Evolutionary conservation across 2,329 filamentous ascomycete genomes (phyloP), one percentile per base, ranked within the genome.

Genomic region (Pseudogymnoascus sp.): DNA sequence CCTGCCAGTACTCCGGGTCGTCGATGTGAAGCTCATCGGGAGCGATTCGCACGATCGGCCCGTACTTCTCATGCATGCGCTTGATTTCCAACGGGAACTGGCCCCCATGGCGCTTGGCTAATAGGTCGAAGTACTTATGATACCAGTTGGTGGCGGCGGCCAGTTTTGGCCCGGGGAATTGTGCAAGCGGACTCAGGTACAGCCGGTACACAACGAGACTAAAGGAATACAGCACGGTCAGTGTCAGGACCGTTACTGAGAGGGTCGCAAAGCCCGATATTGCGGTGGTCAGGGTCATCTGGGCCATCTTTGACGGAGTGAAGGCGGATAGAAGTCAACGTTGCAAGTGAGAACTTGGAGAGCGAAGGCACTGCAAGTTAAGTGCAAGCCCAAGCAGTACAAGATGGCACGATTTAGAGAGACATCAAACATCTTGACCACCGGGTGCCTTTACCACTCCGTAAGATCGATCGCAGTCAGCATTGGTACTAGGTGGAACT

Each of bases 141-240:
- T 73, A 65, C 52, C 69, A 63, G 5, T 60, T 52, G 1, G 68
- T 71, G 25, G 72, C 65, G 2, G 72, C 73, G 12, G 73, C 73
- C 1, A 71, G 61, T 18, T 65, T 72, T 4, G 73, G 73, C 5
- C 74, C 74, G 1, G 69, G 72, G 43, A 75, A 73, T 2, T 65
- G 59, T 5, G 69, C 66, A 28, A 75, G 62, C 14, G 73, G 73
- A 60, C 72, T 71, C 11, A 75, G 68, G 62, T 69, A 75, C 9
- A 76, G 68, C 23, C 73, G 70, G 5, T 45, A 45, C 40, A 41
- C 40, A 21, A 41, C 40, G 11, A 41, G 40, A 11, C 40, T 21
- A 40, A 40, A n/a, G 37, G 8, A 40, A 40, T 18, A 40, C n/a
- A 40, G 37, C 37, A 40, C n/a, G 8, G 37, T 40, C 37, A 40